Conservation (phyloP, 2,329 filamentous ascomycete genomes). For the Fusarium sterilihyphosum region DNA sequence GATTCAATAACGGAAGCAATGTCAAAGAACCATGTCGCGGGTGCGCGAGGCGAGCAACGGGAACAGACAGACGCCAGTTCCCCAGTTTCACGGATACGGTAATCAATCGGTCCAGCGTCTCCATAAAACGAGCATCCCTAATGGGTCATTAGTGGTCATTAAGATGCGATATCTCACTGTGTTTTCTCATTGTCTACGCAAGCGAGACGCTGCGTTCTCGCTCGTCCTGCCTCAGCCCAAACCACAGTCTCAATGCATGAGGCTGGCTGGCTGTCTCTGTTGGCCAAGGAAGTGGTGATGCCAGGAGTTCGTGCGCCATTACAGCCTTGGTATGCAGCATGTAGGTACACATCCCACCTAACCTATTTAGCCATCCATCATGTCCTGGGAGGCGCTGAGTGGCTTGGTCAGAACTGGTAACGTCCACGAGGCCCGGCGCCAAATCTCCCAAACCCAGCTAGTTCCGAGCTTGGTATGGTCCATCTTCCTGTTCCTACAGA, state of each 20-base stretch:
- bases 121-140: slow-evolving; percentile 5
- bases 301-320: slow-evolving; percentile 29
- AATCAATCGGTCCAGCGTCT: slow-evolving; percentile 6
- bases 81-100: slow-evolving; percentile 11
- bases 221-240: slow-evolving; percentile 14
- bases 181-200: neutral
- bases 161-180: slow-evolving; percentile 7
- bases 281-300: slow-evolving; percentile 16
- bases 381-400: slow-evolving; percentile 25
- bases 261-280: slow-evolving; percentile 14
- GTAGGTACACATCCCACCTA: slow-evolving; percentile 34
- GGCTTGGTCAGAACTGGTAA: slow-evolving; percentile 38
- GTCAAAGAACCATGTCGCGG: slow-evolving; percentile 1
- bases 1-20: slow-evolving; percentile 1
- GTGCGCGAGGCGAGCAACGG: slow-evolving; percentile 13
- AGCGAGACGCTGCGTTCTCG: slow-evolving; percentile 20
- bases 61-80: slow-evolving; percentile 13
- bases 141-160: slow-evolving; percentile 31
- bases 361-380: slow-evolving; percentile 23
- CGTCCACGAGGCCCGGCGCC: slow-evolving; percentile 39
- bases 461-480: slow-evolving; percentile 23
- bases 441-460: slow-evolving; percentile 35
- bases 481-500: slow-evolving; percentile 37
- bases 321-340: slow-evolving; percentile 30
- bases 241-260: slow-evolving; percentile 1